Base-by-base conservation (phyloP, 139 green algal species). In the Desmodesmus armatus region DNA sequence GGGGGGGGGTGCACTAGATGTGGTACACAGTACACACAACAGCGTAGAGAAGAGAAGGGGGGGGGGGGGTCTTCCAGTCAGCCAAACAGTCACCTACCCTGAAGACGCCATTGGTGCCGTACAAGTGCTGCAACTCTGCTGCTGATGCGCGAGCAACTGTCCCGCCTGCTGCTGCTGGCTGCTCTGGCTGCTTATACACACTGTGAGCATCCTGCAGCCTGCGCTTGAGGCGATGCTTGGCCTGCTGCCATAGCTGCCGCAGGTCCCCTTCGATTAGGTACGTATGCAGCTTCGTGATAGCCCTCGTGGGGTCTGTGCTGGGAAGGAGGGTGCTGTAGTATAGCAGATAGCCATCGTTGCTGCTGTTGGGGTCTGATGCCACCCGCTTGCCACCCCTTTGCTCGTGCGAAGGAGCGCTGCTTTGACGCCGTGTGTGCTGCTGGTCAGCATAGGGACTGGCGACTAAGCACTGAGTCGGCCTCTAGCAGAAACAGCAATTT, bases 101-200 rank as follows among this genome's bases (percentile, higher is more conserved):
- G 3, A 89, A 19, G 9, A 88, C 5, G 66, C 84, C 89, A 62
- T 91, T 81, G 1, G 40, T 23, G 39, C 87, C 89, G 49, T 87
- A 80, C 23, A 90, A 74, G 9, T 53, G 62, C 58, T 85, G 37
- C 83, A 89, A 39, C 51, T 89, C 60, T 40, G 53, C 66, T 40
- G 55, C 58, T 17, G 71, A 29, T 17, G 41, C 43, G 55, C 33
- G n/a, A n/a, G n/a, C n/a, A 51, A 70, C 77, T 76, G 37, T 33
- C 76, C 63, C 44, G 43, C 31, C 51, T 81, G 47, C n/a, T 66
- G 35, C 3, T 6, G 1, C 15, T 31, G n/a, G 40, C 27, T 11
- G 74, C 31, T 58, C 27, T 78, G 58, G 35, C 4, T 6, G 60
- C 67, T 83, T 25, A 19, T 65, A 77, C n/a, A 44, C 87, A n/a